Conservation (phyloP, 1,284 basidiomycete genomes). For the Ceratobasidium sp. region DNA sequence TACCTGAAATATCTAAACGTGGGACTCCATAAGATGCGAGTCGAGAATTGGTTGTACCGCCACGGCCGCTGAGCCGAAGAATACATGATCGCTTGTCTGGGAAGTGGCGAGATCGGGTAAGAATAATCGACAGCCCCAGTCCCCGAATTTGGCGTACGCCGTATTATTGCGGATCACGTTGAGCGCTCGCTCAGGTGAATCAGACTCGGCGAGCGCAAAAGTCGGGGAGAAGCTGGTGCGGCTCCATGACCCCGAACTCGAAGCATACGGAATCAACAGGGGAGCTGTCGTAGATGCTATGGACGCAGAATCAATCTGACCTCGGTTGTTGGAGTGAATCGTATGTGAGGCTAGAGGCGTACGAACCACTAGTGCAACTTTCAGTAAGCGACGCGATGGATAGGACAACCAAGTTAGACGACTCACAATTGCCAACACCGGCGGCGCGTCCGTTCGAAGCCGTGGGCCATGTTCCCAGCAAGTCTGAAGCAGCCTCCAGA, state of each 20-base stretch:
- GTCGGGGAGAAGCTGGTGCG: conserved; percentile 54
- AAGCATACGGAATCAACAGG: conserved; percentile 5
- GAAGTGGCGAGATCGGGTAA: too few relatives aligned
- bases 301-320: conserved; percentile 66
- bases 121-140: conserved; percentile 79
- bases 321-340: conserved; percentile 63
- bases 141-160: conserved; percentile 70
- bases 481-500: too few relatives aligned
- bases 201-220: conserved; percentile 63
- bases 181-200: conserved; percentile 63
- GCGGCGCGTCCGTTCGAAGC: too few relatives aligned
- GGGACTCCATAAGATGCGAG: too few relatives aligned
- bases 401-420: too few relatives aligned
- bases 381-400: too few relatives aligned
- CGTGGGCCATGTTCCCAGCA: too few relatives aligned
- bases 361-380: conserved; percentile 76
- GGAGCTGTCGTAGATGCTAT: conserved; percentile 62
- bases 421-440: too few relatives aligned
- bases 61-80: too few relatives aligned
- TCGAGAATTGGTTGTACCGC: too few relatives aligned
- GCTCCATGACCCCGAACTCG: conserved; percentile 20
- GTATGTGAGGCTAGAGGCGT: conserved; percentile 24
- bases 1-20: too few relatives aligned
- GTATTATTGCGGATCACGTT: conserved; percentile 64
- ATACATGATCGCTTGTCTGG: too few relatives aligned